These are phyloP conservation scores for Nicotiana tomentosiformis DNA, from an alignment of 257 asterid species.

Conservation along the genomic window DNA sequence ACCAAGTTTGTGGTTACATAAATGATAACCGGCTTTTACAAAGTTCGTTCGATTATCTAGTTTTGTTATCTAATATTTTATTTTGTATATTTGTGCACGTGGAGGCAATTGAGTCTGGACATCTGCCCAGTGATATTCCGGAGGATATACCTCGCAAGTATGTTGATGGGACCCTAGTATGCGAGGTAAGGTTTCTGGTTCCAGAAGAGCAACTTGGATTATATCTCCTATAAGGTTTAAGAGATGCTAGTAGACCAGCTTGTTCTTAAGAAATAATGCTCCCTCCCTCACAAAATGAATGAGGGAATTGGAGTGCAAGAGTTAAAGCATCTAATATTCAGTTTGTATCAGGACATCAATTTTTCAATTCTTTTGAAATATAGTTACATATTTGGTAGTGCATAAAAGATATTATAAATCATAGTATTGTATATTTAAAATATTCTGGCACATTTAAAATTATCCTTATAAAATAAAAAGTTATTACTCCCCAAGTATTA, in stretches of 20 bases:
- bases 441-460: not conserved
- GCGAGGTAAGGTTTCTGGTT: constrained; percentile 57
- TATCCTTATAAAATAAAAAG: not conserved
- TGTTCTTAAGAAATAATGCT: not conserved
- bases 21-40: not conserved
- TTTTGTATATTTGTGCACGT: constrained; percentile 8
- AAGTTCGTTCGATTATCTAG: not conserved
- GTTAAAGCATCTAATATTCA: not conserved
- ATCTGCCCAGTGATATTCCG: constrained; percentile 81
- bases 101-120: constrained; percentile 95
- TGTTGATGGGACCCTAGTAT: constrained; percentile 63
- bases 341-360: not conserved
- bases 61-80: not conserved
- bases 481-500: not conserved
- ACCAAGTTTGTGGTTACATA: not conserved
- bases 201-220: constrained; percentile 2
- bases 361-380: not conserved
- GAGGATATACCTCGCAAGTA: constrained; percentile 90
- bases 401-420: not conserved
- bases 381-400: not conserved
- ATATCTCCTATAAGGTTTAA: not conserved
- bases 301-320: not conserved
- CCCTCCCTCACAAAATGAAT: not conserved
- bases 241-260: not conserved
- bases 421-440: not conserved